These are phyloP conservation scores for Chaetomiaceae sp. DNA, from an alignment of 2,329 filamentous ascomycete genomes.

Conservation along the genomic window DNA sequence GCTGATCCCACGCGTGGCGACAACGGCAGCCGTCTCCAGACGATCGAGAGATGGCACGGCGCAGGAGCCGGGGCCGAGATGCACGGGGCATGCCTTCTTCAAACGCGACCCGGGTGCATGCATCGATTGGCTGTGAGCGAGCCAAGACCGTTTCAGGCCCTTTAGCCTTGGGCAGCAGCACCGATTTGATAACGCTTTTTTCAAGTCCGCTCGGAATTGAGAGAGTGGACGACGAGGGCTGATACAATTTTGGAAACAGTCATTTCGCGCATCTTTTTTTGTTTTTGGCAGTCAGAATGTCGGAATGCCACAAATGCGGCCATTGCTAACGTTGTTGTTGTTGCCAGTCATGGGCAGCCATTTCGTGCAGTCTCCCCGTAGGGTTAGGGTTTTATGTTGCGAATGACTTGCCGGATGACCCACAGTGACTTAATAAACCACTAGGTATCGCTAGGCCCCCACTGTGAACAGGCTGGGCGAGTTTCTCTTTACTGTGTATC, in stretches of 20 bases:
- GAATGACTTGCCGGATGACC: no score
- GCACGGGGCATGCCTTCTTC: constrained; percentile 18
- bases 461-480: no score
- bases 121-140: constrained; percentile 25
- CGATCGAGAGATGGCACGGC: not conserved
- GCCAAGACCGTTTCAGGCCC: constrained; percentile 25
- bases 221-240: not conserved
- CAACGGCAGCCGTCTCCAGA: constrained; percentile 9
- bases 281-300: no score
- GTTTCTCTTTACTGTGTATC: no score
- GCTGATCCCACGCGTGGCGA: constrained; percentile 8
- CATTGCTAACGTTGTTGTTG: no score
- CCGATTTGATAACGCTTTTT: not conserved
- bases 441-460: no score
- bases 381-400: no score
- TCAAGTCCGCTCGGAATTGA: not conserved
- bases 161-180: constrained; percentile 22
- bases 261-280: no score
- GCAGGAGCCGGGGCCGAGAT: constrained; percentile 13
- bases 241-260: constrained; percentile 1
- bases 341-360: no score
- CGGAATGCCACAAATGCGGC: no score
- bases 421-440: no score
- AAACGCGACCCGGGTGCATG: constrained; percentile 13
- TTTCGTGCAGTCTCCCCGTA: no score